phyloP scores from a whole-genome alignment of 2,329 filamentous ascomycete species.

The Fusarium zealandicum region DNA sequence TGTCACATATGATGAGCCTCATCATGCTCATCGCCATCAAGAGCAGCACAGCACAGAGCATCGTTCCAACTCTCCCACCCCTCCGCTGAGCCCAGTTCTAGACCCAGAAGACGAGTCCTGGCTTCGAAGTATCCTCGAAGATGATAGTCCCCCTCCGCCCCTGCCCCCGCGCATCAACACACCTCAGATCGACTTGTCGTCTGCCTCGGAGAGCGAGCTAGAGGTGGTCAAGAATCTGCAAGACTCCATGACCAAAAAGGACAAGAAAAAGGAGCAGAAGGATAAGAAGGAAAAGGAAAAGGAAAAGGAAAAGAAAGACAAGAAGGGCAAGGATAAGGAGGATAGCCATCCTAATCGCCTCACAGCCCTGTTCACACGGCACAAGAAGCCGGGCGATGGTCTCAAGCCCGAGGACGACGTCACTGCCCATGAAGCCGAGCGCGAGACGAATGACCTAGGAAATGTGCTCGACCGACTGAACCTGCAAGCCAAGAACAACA shows the following conservation, averaged over 20 bases:
- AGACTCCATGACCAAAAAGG: slow-evolving; percentile 43
- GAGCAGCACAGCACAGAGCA: slow-evolving; percentile 28
- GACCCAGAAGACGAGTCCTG: slow-evolving; percentile 65
- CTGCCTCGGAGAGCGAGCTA: slow-evolving; percentile 30
- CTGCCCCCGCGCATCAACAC: slow-evolving; percentile 62
- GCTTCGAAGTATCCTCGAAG: slow-evolving; percentile 60
- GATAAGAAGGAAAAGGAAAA: slow-evolving; percentile 23
- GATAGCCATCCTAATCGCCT: slow-evolving; percentile 48
- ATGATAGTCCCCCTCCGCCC: slow-evolving; percentile 57
- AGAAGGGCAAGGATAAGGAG: slow-evolving; percentile 44
- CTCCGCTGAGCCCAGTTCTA: slow-evolving; percentile 55
- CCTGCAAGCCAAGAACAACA: slow-evolving; percentile 83
- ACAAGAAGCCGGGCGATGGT: slow-evolving; percentile 51
- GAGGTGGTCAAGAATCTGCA: slow-evolving; percentile 42
- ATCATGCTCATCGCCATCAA: slow-evolving; percentile 2
- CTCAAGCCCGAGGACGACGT: slow-evolving; percentile 49
- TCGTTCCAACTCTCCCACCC: slow-evolving; percentile 40
- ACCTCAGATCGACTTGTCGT: slow-evolving; percentile 53
- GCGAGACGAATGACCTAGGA: slow-evolving; percentile 74
- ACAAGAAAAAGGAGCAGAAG: slow-evolving; percentile 29
- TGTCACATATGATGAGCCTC: slow-evolving; percentile 18
- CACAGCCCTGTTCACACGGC: slow-evolving; percentile 47
- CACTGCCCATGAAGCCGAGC: slow-evolving; percentile 52
- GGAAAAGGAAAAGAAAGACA: slow-evolving; percentile 39
- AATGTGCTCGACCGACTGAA: slow-evolving; percentile 85